Base-by-base conservation (phyloP, 2,329 filamentous ascomycete species). In the Falciphora oryzae region DNA sequence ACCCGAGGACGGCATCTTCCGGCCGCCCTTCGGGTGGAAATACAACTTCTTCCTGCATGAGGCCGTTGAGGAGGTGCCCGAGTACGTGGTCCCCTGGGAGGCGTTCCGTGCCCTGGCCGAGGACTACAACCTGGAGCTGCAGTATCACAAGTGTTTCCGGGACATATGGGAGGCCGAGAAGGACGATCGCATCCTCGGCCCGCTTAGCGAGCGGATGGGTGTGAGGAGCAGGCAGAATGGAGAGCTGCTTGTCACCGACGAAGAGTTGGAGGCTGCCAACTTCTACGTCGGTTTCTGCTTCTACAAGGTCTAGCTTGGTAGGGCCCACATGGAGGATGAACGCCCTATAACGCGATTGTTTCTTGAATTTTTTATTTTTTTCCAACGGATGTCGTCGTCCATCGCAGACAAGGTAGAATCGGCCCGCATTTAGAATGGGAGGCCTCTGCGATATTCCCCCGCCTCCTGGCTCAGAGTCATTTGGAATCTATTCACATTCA, bases 71-170 rank as follows among this genome's bases (percentile, higher is more conserved):
- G 91, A 93, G 73, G 92, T 97, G 10, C 94, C 95, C 2, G 95
- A 99, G 79, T 99, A 97, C 74, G 94, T 99, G 1, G 95, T 99
- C 1, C 95, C 95, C 0, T 99, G 95, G 94, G 93, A 97, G 75
- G 93, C 93, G 1, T 98, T 99, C 80, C 91, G 95, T 78, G 93
- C 92, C 31, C 81, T 98, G 71, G 95, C 95, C 25, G 93, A 97
- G 74, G 93, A 98, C 74, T 99, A 94, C 81, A 97, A 97, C 71
- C 85, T 99, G 8, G 95, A 99, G 75, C 79, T 98, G 71, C 90
- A 97, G 77, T 99, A 97, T 73, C 91, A 96, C 72, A 94, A 94
- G 76, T 85, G 89, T 0, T 99, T 99, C 75, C 79, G 86, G 57
- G 93, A 98, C 69, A 90, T 99, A 35, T 98, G 94, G 92, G 87